These are phyloP conservation scores for Lachancea kluyveri DNA, from an alignment of 805 yeast species.

Conservation along the genomic window DNA sequence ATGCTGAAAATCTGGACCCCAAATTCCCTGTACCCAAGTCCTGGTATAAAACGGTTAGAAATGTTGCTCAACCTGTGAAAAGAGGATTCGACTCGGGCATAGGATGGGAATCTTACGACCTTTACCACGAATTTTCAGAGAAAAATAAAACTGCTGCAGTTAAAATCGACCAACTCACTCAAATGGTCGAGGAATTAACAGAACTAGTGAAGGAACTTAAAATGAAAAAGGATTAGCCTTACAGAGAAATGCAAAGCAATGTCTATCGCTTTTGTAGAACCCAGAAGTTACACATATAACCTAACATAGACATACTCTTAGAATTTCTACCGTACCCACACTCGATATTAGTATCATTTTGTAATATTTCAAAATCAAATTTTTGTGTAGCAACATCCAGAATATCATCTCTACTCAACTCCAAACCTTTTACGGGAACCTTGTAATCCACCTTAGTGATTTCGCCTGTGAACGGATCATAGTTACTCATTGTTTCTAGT, in stretches of 20 bases:
- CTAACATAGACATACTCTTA: conserved; percentile 40
- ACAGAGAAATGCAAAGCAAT: background rate
- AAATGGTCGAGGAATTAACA: conserved; percentile 13
- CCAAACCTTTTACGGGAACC: conserved; percentile 39
- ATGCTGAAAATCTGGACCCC: conserved; percentile 66
- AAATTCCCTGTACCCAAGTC: conserved; percentile 48
- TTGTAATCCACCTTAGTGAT: conserved; percentile 17
- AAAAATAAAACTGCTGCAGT: conserved; percentile 10
- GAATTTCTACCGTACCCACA: conserved; percentile 49
- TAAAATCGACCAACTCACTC: conserved; percentile 14
- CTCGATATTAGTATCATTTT: conserved; percentile 36
- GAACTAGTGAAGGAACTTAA: conserved; percentile 16
- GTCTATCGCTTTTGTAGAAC: conserved; percentile 35
- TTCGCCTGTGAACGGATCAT: conserved; percentile 18
- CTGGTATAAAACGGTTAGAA: conserved; percentile 48
- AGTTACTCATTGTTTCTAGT: conserved; percentile 20
- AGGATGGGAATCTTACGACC: conserved; percentile 56
- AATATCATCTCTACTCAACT: conserved; percentile 49
- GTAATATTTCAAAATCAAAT: conserved; percentile 44
- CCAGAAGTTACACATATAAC: conserved; percentile 62
- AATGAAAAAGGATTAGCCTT: conserved; percentile 6
- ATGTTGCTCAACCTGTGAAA: conserved; percentile 52
- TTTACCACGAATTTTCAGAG: conserved; percentile 45
- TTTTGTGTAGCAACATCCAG: conserved; percentile 34
- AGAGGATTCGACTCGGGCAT: conserved; percentile 49